Base-by-base conservation (phyloP, 2,329 filamentous ascomycete genomes). In the Orbilia ellipsospora region DNA sequence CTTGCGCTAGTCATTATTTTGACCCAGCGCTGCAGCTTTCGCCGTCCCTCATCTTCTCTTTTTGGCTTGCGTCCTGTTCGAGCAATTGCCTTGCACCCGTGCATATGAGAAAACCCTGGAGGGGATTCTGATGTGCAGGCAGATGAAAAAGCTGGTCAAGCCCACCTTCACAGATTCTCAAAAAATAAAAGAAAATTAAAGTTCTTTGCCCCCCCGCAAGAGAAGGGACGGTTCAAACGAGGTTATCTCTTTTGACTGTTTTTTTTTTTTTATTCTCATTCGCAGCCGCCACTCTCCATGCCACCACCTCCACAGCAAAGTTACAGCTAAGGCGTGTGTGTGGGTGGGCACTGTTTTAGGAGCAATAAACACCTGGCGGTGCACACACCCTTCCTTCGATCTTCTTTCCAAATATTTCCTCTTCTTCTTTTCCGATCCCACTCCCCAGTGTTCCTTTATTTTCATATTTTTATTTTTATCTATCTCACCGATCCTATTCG, bases 111-210 rank as follows among this genome's bases (percentile, higher is more conserved):
- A 36, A 36, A 67, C 69, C 69, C 64, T 69, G 64, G 54, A 69
- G 72, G 59, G 72, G 63, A 60, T 75, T 63, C 51, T 52, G 72
- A 64, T 52, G 64, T 52, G 72, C 72, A 75, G 51, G 64, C 72
- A 75, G 72, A 69, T 75, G 72, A 75, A 75, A 74, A 69, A 65
- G 64, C 64, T 69, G 72, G 57, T 61, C 64, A 75, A 75, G 72
- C 72, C 72, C 72, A 74, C 70, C 55, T 57, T 67, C 42, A 63
- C 63, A 57, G 56, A 51, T 51, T 55, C 59, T 55, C 55, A 20
- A 54, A 68, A 44, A 60, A 40, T 44, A 44, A 62, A 69, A 61
- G 63, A 65, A 57, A 75, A 69, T 62, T 65, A 69, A 75, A 56
- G 51, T 75, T 69, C 60, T 65, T 68, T 63, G 52, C 64, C 64